Evolutionary conservation across 2,329 filamentous ascomycete genomes (phyloP), one percentile per base, ranked within the genome.

Genomic region (Cladorrhinum sp.): DNA sequence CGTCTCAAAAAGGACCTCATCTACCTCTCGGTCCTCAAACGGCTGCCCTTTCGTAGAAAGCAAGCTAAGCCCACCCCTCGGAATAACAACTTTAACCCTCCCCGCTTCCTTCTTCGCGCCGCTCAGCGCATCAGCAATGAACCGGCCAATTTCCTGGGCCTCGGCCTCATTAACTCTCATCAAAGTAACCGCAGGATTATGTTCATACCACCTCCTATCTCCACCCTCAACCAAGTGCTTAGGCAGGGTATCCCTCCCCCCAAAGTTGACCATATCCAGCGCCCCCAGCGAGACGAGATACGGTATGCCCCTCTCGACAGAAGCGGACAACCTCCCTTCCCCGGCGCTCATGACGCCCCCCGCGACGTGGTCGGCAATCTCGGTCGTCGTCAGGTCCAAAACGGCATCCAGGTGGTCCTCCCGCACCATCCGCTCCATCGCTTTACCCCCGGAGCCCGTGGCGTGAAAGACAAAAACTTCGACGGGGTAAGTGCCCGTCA

Each of bases 351-450:
- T 81, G 2, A 85, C 78, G 0, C 88, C 87, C 0, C 85, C 88
- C 16, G 82, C 81, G 0, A 89, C 64, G 51, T 85, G 74, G 67
- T 91, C 88, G 49, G 82, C 83, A 18, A 89, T 79, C 67, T 91
- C 88, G 0, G 86, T 89, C 0, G 87, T 90, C 0, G 88, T 91
- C n/a, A 91, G 72, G 67, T 91, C 88, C 2, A 90, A 73, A 0
- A 90, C 80, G 0, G 83, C 88, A 66, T 89, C 85, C 1, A 91
- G 75, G n/a, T 76, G 73, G 0, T 77, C 78, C 65, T 87, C 82
- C 0, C 70, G 68, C 1, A 89, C 73, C 2, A 91, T 75, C 0
- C 85, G 76, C 69, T 91, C 88, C 87, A 91, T 88, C 0, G 87
- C 85, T 55, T 79, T 79, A 1, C 88, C 88, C 0, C 88, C 88